Conservation (phyloP, 2,329 filamentous ascomycete genomes). For the Nakataea oryzae region DNA sequence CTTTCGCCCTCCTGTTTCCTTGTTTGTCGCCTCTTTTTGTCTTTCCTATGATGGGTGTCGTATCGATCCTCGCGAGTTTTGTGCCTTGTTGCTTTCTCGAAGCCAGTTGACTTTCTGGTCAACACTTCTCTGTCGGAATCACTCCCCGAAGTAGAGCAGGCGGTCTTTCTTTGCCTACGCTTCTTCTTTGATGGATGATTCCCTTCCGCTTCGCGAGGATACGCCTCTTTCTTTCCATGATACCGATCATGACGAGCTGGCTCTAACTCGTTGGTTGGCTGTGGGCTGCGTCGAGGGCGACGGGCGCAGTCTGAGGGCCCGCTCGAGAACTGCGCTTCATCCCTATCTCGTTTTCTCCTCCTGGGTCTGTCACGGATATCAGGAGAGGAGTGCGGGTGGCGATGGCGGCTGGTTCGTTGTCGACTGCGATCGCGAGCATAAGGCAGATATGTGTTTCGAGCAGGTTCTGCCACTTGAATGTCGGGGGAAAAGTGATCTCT, state of each 20-base stretch:
- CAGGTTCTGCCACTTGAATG: neutral
- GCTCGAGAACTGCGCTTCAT: neutral
- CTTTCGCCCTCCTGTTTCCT: conserved; percentile 3
- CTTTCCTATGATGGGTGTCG: conserved; percentile 25
- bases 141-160: neutral
- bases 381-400: neutral
- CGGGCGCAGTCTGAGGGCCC: neutral
- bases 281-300: neutral
- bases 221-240: neutral
- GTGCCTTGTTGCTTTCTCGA: conserved; percentile 39
- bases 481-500: neutral
- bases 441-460: neutral
- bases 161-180: neutral
- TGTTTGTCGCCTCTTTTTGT: conserved; percentile 14
- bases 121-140: too few relatives aligned
- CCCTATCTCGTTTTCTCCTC: neutral
- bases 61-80: conserved; percentile 49
- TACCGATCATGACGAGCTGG: neutral
- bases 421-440: neutral
- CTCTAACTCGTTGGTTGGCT: neutral
- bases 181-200: neutral
- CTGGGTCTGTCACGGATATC: neutral
- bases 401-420: neutral
- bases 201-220: neutral
- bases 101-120: conserved; percentile 14